Conservation (phyloP, 345 rosid species). For the Ceriops zippeliana region DNA sequence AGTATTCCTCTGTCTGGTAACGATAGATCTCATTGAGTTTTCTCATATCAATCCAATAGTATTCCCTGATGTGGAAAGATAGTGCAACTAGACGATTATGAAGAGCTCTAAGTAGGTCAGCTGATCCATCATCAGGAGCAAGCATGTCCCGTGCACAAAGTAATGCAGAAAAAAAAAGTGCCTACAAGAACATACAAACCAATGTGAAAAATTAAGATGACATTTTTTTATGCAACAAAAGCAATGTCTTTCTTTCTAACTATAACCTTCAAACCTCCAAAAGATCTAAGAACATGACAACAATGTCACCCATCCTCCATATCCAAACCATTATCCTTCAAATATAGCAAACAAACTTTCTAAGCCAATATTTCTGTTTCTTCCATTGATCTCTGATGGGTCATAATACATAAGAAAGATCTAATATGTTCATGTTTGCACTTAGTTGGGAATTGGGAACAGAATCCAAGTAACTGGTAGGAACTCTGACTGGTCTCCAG, state of each 20-base stretch:
- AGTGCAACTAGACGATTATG: slow-evolving; percentile 79
- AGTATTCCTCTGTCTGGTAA: slow-evolving; percentile 82
- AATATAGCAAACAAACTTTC: neutral
- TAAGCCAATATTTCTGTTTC: neutral
- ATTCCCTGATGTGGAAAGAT: slow-evolving; percentile 85
- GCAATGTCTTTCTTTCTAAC: neutral
- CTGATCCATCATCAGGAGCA: slow-evolving; percentile 74
- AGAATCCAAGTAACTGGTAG: neutral
- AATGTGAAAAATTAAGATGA: neutral
- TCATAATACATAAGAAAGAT: neutral
- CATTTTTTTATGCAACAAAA: neutral
- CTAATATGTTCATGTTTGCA: neutral
- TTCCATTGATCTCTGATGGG: neutral
- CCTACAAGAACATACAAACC: slow-evolving; percentile 13
- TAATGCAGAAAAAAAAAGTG: slow-evolving; percentile 82
- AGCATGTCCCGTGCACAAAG: slow-evolving; percentile 88
- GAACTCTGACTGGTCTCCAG: neutral
- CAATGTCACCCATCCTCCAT: neutral
- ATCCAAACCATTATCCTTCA: neutral
- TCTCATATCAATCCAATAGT: slow-evolving; percentile 80
- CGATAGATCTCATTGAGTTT: slow-evolving; percentile 79
- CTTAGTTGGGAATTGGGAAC: neutral
- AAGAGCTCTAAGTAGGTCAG: slow-evolving; percentile 71
- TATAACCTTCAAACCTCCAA: neutral
- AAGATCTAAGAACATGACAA: neutral